A percentile compares a stretch with the other conserved stretches of the same genome.
phyloP scores from a whole-genome alignment of 805 yeast genomes.

The Metschnikowia chrysomelidarum region DNA sequence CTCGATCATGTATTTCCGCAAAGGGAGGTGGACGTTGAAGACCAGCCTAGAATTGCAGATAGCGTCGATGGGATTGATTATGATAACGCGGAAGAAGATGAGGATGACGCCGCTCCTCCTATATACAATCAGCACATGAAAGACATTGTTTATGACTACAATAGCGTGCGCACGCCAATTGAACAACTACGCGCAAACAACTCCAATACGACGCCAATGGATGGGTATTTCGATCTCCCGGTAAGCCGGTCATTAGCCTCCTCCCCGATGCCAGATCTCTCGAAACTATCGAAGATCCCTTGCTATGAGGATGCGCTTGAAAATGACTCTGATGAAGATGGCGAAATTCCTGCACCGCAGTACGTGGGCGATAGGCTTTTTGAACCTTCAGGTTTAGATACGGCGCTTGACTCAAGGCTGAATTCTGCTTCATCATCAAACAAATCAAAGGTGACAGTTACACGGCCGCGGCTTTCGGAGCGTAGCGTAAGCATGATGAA shows the following conservation, averaged over 20 bases:
- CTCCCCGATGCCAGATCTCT: conserved; percentile 24
- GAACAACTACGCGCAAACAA: conserved; percentile 32
- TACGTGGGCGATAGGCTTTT: conserved; percentile 18
- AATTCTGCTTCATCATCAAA: conserved; percentile 6
- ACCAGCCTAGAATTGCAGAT: too few species aligned
- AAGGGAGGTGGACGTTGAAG: too few species aligned
- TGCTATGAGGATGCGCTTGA: conserved; percentile 41
- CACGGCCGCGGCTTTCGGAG: conserved; percentile 5
- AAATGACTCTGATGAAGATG: conserved; percentile 30
- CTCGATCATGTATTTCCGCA: too few species aligned
- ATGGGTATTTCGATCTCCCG: conserved; percentile 35
- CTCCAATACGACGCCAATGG: conserved; percentile 20
- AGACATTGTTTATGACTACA: conserved; percentile 39
- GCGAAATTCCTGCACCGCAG: conserved; percentile 21
- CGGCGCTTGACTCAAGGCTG: conserved; percentile 2
- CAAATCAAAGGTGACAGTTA: conserved; percentile 1
- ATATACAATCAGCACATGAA: conserved; percentile 37
- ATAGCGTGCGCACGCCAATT: conserved; percentile 33
- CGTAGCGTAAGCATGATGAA: conserved; percentile 15
- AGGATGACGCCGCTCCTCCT: conserved; percentile 42
- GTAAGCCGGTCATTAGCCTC: conserved; percentile 8
- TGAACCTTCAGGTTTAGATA: too few species aligned
- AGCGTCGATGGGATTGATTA: too few species aligned
- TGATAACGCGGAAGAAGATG: conserved; percentile 20
- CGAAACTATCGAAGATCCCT: conserved; percentile 32